Base-by-base conservation (phyloP, 2,329 filamentous ascomycete genomes). In the Helminthosporium solani region DNA sequence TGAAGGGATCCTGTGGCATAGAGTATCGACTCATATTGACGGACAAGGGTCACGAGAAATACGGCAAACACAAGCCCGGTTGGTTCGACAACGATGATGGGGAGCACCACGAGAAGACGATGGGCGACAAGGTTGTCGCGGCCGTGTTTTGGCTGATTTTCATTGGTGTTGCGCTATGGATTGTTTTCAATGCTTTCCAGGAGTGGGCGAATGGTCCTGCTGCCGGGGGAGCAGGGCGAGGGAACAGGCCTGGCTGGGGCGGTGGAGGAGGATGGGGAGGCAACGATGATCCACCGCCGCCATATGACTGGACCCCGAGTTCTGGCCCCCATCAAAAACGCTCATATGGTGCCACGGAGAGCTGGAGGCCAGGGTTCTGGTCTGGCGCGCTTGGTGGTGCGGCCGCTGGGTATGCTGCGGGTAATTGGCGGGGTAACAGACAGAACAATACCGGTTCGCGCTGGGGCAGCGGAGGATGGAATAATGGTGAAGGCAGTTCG, bases 1-100 rank as follows among this genome's bases (percentile, higher is more conserved):
- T 97, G 43, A 90, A 88, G 62, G 94, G 94, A 18, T 94, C 88
- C 68, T 97, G 92, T 71, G 94, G 87, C 12, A 91, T 96, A 19
- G 89, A 96, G 72, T 97, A 97, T 70, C 79, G 86, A 12, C 72
- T 97, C 6, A 70, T 87, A 0, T 75, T 97, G 42, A 97, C 91
- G 1, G 83, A 86, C 9, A 76, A 79, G 50, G 94, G 94, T 2
- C 84, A 91, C 71, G 71, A 79, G 57, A 82, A 78, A 57, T 91
- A 86, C 66, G 88, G 86, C 1, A 66, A 79, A 30, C 61, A 82
- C 33, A 73, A 70, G 42, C 73, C 67, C 34, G 73, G 67, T 39
- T 73, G 61, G 35, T 66, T 61, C 20, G 71, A 59, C 19, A 66
- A 49, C 34, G 63, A 52, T 2, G 71, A 69, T 50, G 70, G 71